Base-by-base conservation (phyloP, 1,284 basidiomycete genomes). In the Ustilago loliicola region DNA sequence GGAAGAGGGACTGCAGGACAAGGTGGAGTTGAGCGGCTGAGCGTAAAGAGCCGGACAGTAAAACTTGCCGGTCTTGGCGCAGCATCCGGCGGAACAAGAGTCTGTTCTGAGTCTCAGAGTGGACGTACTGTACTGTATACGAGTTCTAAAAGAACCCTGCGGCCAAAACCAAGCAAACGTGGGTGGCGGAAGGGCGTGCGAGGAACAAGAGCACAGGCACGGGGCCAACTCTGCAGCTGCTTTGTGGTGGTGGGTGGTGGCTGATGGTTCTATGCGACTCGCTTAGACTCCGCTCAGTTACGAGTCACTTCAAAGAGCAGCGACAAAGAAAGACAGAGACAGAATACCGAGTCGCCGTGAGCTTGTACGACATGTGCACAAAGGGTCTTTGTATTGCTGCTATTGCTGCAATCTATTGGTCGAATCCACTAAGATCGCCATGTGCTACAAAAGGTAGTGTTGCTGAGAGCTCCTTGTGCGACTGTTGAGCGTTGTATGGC, bases 401-500 rank as follows among this genome's bases (percentile, higher is more conserved):
- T 32, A 64, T 32, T 70, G 58, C 21, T 77, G 64, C 23, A 77
- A 77, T 9, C 75, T 71, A 45, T 45, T 70, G 61, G 21, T 77
- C 71, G 32, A 77, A 77, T 9, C 75, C 75, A 45, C 71, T 71
- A 19, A 78, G 51, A 51, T 78, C 71, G 32, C 76, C 76, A 21
- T 67, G 55, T n/a, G 71, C 71, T 15, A 74, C 67, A 30, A 78
- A 78, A 0, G 76, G 71, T 10, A 78, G 29, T 19, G 58, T 68
- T 17, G 65, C 61, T 23, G 66, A 55, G 3, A 77, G 66, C 52
- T 70, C 45, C 30, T 45, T 53, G 17, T 68, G 27, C 15, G 57
- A 36, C 30, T 58, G 58, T 45, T 36, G n/a, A 36, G 36, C 15
- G 8, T 51, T 50, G 3, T 25, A 32, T 5, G 57, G 9, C 15